phyloP scores from a whole-genome alignment of 148 eudicot species.

The Suaeda aralocaspica region DNA sequence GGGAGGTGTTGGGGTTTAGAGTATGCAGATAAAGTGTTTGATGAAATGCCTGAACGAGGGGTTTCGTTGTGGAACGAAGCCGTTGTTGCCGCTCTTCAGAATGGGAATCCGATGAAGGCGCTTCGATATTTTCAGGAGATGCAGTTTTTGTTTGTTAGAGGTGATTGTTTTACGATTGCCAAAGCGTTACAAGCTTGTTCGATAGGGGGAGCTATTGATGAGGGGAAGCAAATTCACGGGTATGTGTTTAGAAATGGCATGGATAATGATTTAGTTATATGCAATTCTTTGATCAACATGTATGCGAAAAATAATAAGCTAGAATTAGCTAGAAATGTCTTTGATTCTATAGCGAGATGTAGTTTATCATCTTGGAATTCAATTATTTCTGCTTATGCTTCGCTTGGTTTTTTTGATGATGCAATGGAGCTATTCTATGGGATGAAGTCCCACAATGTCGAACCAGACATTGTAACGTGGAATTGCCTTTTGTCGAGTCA shows the following conservation, averaged over 20 bases:
- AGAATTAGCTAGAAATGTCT: slow-evolving; percentile 42
- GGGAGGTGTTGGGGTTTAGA: slow-evolving; percentile 49
- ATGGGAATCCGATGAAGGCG: slow-evolving; percentile 30
- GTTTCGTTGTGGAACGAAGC: slow-evolving; percentile 48
- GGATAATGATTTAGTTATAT: slow-evolving; percentile 34
- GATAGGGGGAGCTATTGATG: slow-evolving; percentile 36
- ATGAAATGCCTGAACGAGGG: slow-evolving; percentile 35
- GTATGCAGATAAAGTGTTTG: slow-evolving; percentile 35
- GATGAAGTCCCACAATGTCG: slow-evolving; percentile 34
- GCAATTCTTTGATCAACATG: slow-evolving; percentile 55
- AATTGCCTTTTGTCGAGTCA: slow-evolving; percentile 58
- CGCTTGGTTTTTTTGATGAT: slow-evolving; percentile 43
- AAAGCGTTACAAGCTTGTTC: slow-evolving; percentile 62
- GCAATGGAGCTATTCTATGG: slow-evolving; percentile 38
- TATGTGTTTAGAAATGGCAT: slow-evolving; percentile 35
- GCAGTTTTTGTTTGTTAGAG: slow-evolving; percentile 46
- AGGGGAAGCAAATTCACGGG: slow-evolving; percentile 61
- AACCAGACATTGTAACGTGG: slow-evolving; percentile 59
- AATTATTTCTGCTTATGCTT: slow-evolving; percentile 48
- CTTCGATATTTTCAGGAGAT: slow-evolving; percentile 36
- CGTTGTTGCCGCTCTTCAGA: slow-evolving; percentile 39
- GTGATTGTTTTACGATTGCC: slow-evolving; percentile 38
- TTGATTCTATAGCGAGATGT: slow-evolving; percentile 40
- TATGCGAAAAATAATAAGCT: slow-evolving; percentile 36
- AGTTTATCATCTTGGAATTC: slow-evolving; percentile 62